Evolutionary conservation across 306 rosid genomes (phyloP).

Genomic region (Ochetophila trinervis): DNA sequence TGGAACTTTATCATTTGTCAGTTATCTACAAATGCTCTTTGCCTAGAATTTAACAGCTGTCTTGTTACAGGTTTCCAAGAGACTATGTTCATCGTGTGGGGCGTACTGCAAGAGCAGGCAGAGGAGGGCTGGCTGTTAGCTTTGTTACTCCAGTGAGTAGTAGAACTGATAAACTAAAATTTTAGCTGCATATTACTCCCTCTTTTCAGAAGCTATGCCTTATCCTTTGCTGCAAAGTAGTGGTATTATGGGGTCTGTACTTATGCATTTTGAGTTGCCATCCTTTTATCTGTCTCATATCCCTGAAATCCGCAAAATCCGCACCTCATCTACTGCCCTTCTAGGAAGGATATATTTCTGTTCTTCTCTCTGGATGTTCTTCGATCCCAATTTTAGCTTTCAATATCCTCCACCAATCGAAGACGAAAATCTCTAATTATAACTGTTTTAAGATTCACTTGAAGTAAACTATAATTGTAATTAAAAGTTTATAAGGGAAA

Average conservation of each 20-base stretch:
- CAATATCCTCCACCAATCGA: too few species aligned
- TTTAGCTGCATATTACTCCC: not conserved
- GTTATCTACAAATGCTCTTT: constrained; percentile 10
- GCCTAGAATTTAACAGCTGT: constrained; percentile 17
- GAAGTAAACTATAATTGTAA: too few species aligned
- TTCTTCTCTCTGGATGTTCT: too few species aligned
- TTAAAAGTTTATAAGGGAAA: too few species aligned
- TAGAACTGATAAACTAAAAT: not conserved
- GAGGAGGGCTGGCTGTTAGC: constrained; percentile 79
- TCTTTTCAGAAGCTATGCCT: not conserved
- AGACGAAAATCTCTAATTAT: too few species aligned
- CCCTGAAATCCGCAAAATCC: not conserved
- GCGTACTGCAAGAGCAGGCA: constrained; percentile 93
- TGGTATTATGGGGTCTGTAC: too few species aligned
- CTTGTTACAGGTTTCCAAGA: constrained; percentile 55
- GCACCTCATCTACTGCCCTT: too few species aligned
- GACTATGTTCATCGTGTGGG: constrained; percentile 96
- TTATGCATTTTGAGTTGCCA: not conserved
- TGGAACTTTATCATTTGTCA: constrained; percentile 11
- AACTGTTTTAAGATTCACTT: too few species aligned
- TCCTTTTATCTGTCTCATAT: not conserved
- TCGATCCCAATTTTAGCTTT: too few species aligned
- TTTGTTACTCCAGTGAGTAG: constrained; percentile 60
- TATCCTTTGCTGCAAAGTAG: not conserved
- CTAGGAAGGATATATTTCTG: too few species aligned